phyloP scores from a whole-genome alignment of 2,329 filamentous ascomycete genomes.

The Fusarium keratoplasticum region DNA sequence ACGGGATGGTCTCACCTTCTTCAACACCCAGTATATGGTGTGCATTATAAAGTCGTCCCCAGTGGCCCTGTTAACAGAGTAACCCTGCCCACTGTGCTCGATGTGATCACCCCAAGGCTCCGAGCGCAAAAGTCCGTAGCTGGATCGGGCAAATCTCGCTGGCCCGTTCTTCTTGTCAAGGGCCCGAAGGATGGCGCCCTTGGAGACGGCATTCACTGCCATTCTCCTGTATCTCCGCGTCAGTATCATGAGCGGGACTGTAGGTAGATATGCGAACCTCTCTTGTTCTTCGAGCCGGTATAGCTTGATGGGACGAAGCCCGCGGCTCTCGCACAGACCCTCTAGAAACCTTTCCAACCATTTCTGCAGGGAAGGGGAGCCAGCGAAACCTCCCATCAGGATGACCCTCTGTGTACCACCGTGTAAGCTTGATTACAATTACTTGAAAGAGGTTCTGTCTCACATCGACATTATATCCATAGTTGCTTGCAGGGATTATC shows the following conservation, averaged over 20 bases:
- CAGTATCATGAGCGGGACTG: background rate
- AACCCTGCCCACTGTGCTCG: background rate
- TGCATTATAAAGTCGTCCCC: background rate
- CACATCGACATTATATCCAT: background rate
- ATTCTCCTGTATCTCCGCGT: background rate
- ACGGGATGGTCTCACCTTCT: background rate
- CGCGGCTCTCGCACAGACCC: accelerated
- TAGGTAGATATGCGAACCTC: background rate
- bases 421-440: background rate
- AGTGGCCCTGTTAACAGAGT: background rate
- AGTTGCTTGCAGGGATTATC: background rate
- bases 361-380: background rate
- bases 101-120: background rate
- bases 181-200: background rate
- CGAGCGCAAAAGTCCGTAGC: background rate
- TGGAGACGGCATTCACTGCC: background rate
- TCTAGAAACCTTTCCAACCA: background rate
- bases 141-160: background rate
- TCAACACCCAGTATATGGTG: slow-evolving; percentile 1
- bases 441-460: background rate
- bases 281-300: background rate
- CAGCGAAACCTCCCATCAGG: slow-evolving; percentile 12
- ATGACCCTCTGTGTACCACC: background rate
- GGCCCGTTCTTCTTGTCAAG: slow-evolving; percentile 5
- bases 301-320: background rate